Conservation (phyloP, 2,329 filamentous ascomycete genomes). For the Colletotrichum endophyticum region DNA sequence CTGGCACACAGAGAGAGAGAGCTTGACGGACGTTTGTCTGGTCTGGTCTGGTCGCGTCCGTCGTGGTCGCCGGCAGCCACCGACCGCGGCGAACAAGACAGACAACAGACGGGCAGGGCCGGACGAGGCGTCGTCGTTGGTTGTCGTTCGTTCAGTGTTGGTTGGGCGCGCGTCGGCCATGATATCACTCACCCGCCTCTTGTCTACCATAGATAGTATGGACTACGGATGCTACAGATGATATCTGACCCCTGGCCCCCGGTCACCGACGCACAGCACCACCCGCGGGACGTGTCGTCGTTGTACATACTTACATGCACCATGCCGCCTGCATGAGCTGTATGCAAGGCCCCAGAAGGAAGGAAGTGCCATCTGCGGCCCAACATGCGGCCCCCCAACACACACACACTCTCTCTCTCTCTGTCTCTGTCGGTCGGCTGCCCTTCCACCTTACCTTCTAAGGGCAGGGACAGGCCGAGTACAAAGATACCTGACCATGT, state of each 20-base stretch:
- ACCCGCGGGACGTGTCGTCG: slow-evolving; percentile 18
- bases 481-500: slow-evolving; percentile 4
- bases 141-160: not conserved
- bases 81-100: not conserved
- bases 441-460: not conserved
- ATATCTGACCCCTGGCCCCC: slow-evolving; percentile 6
- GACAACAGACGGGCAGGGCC: not conserved
- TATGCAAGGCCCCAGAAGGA: slow-evolving; percentile 19
- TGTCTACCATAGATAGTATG: not conserved
- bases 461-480: slow-evolving; percentile 1
- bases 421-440: not conserved
- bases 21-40: not conserved
- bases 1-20: not conserved
- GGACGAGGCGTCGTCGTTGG: not conserved
- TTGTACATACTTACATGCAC: slow-evolving; percentile 4
- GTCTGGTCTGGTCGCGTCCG: not conserved
- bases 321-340: slow-evolving; percentile 14
- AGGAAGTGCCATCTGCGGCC: slow-evolving; percentile 18
- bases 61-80: not conserved
- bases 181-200: slow-evolving; percentile 1
- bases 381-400: slow-evolving; percentile 17
- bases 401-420: not conserved
- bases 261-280: slow-evolving; percentile 13
- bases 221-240: not conserved
- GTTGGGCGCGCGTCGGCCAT: not conserved